Evolutionary conservation across 352 stramenopile genomes (phyloP).

Genomic region (Phytophthora podocarpi): DNA sequence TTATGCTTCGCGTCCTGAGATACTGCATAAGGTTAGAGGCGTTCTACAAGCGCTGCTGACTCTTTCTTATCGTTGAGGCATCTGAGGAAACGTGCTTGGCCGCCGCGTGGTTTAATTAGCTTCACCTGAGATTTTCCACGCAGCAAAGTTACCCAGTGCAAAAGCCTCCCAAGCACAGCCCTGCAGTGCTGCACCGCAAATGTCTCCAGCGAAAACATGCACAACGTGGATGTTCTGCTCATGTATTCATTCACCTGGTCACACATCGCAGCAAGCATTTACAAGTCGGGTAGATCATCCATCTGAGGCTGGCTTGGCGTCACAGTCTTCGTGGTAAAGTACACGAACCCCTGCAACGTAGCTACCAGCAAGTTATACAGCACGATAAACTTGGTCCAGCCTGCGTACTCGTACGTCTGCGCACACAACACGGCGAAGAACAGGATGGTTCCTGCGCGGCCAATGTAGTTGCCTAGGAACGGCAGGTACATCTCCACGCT

Average conservation of each 20-base stretch:
- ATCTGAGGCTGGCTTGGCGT: constrained; percentile 51
- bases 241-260: constrained; percentile 18
- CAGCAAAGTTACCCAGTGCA: too few relatives aligned
- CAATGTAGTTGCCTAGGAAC: constrained; percentile 89
- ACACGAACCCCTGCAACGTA: constrained; percentile 78
- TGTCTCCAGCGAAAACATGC: background rate
- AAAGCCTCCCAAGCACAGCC: too few relatives aligned
- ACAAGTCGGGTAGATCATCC: constrained; percentile 74
- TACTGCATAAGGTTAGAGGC: too few relatives aligned
- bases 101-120: too few relatives aligned
- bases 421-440: constrained; percentile 82
- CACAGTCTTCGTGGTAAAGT: constrained; percentile 84
- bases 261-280: constrained; percentile 10
- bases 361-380: constrained; percentile 81
- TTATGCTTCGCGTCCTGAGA: too few relatives aligned
- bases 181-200: background rate
- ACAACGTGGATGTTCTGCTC: constrained; percentile 4
- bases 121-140: too few relatives aligned
- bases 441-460: constrained; percentile 76
- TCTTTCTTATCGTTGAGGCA: too few relatives aligned
- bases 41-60: too few relatives aligned
- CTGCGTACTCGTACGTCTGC: constrained; percentile 68
- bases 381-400: constrained; percentile 77
- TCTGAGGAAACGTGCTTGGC: too few relatives aligned
- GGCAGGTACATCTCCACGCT: constrained; percentile 85